These are phyloP conservation scores for Hemisphaericaspora xylanilytica DNA, from an alignment of 1,139 yeast species.

Conservation along the genomic window DNA sequence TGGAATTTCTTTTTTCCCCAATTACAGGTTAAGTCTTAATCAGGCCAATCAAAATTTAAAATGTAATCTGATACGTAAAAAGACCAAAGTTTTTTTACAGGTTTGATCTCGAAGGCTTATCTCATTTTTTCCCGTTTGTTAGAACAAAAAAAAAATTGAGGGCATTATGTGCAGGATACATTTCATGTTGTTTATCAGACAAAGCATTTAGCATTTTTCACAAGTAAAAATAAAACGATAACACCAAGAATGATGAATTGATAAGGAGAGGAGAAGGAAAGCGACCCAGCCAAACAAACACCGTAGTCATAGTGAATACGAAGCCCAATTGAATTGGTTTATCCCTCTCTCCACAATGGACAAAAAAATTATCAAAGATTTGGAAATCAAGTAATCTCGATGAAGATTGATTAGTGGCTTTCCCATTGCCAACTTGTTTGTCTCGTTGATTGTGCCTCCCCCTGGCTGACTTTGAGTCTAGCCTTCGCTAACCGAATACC, in stretches of 20 bases:
- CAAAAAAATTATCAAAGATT: no score
- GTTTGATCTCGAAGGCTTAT: neutral
- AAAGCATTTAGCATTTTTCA: neutral
- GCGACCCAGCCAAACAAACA: no score
- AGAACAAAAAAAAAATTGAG: slow-evolving; percentile 1
- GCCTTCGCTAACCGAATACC: slow-evolving; percentile 1
- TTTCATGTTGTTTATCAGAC: neutral
- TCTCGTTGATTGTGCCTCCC: no score
- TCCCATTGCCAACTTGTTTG: no score
- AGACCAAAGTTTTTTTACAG: slow-evolving; percentile 1
- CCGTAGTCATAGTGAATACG: no score
- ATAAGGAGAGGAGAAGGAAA: no score
- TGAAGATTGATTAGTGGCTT: no score
- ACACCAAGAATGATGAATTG: no score
- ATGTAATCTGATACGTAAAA: slow-evolving; percentile 5
- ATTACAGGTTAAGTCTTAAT: slow-evolving; percentile 3
- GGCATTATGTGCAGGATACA: slow-evolving; percentile 1
- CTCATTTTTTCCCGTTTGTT: neutral
- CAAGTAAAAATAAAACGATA: neutral
- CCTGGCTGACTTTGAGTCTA: no score
- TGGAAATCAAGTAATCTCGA: no score
- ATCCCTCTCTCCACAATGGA: no score
- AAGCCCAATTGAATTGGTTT: no score
- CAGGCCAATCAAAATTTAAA: slow-evolving; percentile 5
- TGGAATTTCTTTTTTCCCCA: slow-evolving; percentile 6